Evolutionary conservation across 805 yeast genomes (phyloP), one percentile per base, ranked within the genome.

Genomic region (Saccharomycopsis selenospora): DNA sequence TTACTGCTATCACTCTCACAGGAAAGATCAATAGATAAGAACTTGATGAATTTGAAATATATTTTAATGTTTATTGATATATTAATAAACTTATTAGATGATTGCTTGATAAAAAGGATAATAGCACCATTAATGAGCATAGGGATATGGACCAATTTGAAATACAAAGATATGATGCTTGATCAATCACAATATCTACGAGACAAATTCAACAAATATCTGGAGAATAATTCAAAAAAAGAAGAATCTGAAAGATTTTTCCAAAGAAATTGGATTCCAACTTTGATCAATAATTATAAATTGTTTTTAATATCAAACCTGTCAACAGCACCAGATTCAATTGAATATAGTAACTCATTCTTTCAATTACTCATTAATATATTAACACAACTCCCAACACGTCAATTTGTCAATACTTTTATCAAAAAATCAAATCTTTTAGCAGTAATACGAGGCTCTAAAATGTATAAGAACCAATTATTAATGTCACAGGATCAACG

Each of bases 331-430:
- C 23, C 36, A 23, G 41, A 42, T 7, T 36, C 51, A 24, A 30
- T 49, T 3, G 23, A 27, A 3, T 49, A 47, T 36, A 18, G 48
- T 18, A 52, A 52, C 26, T 29, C 50, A 11, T 43, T 58, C 5
- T 20, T 66, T n/a, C 49, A 53, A 20, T 50, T 70, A 25, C 40
- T 69, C 5, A 46, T 61, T 2, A 46, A 55, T 7, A 47, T 67
- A 3, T 38, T 69, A 5, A 66, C 72, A 3, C 69, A 66, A 44
- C 52, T 68, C 7, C 72, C 73, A 1, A 64, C 73, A 1, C 56
- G 75, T 40, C 53, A 64, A 30, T 71, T 60, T 43, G 46, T 62
- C 3, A 62, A 61, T 50, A 52, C 64, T 1, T 33, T 71, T 14
- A 26, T 69, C 22, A 59, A 58, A 40, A 61, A 65, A 29, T 27